Evolutionary conservation across 805 yeast species (phyloP), one percentile per base, ranked within the genome.

Genomic region (Candida fluviatilis): DNA sequence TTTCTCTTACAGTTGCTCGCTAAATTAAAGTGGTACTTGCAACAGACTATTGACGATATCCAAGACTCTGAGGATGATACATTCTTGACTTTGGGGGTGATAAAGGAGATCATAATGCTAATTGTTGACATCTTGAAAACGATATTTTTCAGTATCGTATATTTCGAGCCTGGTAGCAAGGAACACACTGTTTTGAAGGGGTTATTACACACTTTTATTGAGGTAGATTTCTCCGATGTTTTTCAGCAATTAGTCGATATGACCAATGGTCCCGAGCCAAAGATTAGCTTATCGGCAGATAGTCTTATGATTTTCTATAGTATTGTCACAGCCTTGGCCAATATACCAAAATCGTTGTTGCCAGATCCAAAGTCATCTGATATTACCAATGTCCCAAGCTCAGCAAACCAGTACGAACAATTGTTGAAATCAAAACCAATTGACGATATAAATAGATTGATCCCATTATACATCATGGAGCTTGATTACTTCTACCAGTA

Each of bases 61-160:
- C 41, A 43, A 29, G 8, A 39, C 27, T 24, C 38, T 13, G 23
- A 19, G 28, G 31, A 21, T 15, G 39, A n/a, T 30, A 35, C 50
- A 29, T 30, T 37, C 40, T 33, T 30, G 14, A 35, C 46, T 30
- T 40, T 60, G 34, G 31, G 32, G 5, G 40, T 54, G 12, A 44
- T 61, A 5, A 60, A 60, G 37, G 64, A 60, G 31, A 42, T 48
- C 7, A 44, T 66, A 3, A 43, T 45, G 24, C 40, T 60, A 32
- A 18, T 64, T 5, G 49, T 48, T 36, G 63, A 58, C 25, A 55
- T 55, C 10, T 40, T 63, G 37, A 43, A 42, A 14, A 40, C 53
- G 4, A 37, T 58, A 10, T 55, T 46, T 33, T 41, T 37, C 17
- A 49, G 58, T 12, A 27, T 47, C 1, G 31, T 36, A 5, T 38